These are phyloP conservation scores for Leavenworthia alabamica DNA, from an alignment of 345 rosid genomes.

Conservation along the genomic window DNA sequence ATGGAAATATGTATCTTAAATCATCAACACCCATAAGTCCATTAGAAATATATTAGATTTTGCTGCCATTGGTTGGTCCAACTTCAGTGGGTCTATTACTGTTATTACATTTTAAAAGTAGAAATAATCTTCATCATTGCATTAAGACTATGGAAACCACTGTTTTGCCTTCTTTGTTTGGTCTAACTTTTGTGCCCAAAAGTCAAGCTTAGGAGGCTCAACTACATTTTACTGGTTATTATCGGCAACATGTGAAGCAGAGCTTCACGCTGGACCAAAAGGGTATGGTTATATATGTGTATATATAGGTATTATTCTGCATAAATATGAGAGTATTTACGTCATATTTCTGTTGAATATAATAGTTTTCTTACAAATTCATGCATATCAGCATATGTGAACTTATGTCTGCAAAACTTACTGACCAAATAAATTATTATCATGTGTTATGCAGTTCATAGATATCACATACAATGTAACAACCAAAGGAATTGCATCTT, in stretches of 20 bases:
- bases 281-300: conserved; percentile 38
- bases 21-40: conserved; percentile 36
- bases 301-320: background rate
- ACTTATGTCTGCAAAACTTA: background rate
- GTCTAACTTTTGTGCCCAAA: conserved; percentile 31
- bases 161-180: conserved; percentile 32
- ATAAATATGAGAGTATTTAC: conserved; percentile 13
- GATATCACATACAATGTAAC: conserved; percentile 72
- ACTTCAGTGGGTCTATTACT: conserved; percentile 55
- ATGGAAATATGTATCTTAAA: conserved; percentile 38
- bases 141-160: conserved; percentile 31
- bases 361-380: background rate
- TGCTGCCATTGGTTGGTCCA: conserved; percentile 50
- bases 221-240: conserved; percentile 21
- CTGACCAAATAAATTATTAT: background rate
- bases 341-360: background rate
- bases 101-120: no score
- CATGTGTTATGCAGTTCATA: conserved; percentile 51
- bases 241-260: conserved; percentile 30
- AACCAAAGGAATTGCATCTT: background rate
- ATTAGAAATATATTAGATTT: conserved; percentile 40
- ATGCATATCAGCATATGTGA: conserved; percentile 10
- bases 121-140: background rate
- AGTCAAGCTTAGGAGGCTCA: conserved; percentile 35
- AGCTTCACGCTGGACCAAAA: conserved; percentile 48